A percentile compares a stretch with the other conserved stretches of the same genome.
phyloP scores from a whole-genome alignment of 441 rosid genomes.

The Monsonia emarginata region DNA sequence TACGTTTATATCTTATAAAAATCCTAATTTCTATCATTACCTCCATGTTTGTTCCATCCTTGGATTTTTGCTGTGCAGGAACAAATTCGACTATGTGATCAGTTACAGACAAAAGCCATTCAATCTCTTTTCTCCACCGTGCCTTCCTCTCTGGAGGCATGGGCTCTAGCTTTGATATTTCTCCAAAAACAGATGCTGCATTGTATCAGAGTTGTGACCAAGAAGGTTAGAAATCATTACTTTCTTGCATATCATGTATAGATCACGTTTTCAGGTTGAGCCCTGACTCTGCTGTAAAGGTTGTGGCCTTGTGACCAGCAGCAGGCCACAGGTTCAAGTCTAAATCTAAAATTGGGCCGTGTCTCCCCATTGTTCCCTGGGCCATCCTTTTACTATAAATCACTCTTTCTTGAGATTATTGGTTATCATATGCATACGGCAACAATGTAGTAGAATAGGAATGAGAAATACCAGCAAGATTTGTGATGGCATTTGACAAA shows the following conservation, averaged over 20 bases:
- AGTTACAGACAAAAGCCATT: conserved; percentile 77
- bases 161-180: conserved; percentile 66
- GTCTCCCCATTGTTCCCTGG: too few species aligned
- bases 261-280: too few species aligned
- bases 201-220: background rate
- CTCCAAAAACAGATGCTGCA: conserved; percentile 76
- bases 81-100: conserved; percentile 81
- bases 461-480: conserved; percentile 59
- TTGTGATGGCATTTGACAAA: conserved; percentile 82
- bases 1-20: too few species aligned
- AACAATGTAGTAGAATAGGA: too few species aligned
- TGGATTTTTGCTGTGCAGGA: conserved; percentile 58
- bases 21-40: conserved; percentile 24
- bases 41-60: conserved; percentile 76
- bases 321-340: too few species aligned
- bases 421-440: too few species aligned
- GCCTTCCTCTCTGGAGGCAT: conserved; percentile 59
- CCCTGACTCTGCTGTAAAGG: too few species aligned
- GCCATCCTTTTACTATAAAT: too few species aligned
- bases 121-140: conserved; percentile 77
- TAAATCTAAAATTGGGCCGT: too few species aligned
- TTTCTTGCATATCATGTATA: background rate
- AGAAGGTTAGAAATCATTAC: background rate
- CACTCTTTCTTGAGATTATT: too few species aligned
- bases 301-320: too few species aligned